Conservation (phyloP, 2,329 filamentous ascomycete species). For the Stemphylium vesicarium region DNA sequence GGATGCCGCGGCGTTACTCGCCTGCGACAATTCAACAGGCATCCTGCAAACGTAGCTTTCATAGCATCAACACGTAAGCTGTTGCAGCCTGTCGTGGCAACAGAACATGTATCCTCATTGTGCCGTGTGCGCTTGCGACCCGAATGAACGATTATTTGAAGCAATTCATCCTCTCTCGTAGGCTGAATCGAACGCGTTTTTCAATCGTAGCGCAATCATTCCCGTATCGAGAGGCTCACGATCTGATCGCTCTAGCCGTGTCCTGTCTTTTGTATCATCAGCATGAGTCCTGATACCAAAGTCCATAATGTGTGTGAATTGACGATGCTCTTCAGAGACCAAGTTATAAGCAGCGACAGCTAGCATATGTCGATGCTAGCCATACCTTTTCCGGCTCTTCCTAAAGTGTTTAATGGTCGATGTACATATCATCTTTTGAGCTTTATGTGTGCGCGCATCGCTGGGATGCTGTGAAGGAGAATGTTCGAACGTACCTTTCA, state of each 20-base stretch:
- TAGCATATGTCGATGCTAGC: conserved; percentile 58
- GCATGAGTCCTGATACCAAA: neutral
- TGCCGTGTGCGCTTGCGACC: too few relatives aligned
- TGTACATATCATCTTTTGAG: conserved; percentile 45
- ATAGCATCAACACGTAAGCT: neutral
- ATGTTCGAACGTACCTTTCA: conserved; percentile 18
- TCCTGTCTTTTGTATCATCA: conserved; percentile 7
- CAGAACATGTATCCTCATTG: neutral
- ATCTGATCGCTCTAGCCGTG: too few relatives aligned
- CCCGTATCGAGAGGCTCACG: neutral
- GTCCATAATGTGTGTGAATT: neutral
- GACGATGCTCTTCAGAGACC: conserved; percentile 50
- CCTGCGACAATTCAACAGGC: conserved; percentile 1
- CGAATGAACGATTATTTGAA: neutral
- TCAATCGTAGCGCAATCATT: neutral
- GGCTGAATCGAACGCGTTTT: neutral
- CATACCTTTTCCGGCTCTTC: conserved; percentile 62
- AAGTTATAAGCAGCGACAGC: conserved; percentile 59
- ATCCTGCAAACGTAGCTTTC: neutral
- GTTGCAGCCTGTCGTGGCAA: neutral
- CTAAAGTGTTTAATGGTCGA: conserved; percentile 51
- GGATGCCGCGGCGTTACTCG: conserved; percentile 22
- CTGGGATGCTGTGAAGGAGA: conserved; percentile 5
- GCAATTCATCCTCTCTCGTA: neutral
- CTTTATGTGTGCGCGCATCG: conserved; percentile 8